phyloP scores from a whole-genome alignment of 2,329 filamentous ascomycete genomes.

The Grosmannia penicillata region DNA sequence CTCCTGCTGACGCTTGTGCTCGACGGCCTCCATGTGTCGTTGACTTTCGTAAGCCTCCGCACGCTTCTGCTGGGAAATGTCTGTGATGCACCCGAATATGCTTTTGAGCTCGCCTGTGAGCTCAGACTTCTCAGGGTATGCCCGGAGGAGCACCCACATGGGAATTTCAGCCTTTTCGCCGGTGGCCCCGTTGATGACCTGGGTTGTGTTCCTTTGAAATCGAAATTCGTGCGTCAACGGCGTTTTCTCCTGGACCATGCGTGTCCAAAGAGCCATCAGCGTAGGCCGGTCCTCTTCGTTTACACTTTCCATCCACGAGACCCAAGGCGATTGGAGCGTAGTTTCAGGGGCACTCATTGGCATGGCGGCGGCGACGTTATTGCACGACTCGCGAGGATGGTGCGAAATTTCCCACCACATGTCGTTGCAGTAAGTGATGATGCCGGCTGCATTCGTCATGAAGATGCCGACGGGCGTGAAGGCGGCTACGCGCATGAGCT shows the following conservation, averaged over 20 bases:
- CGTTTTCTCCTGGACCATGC: conserved; percentile 43
- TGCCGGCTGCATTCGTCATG: conserved; percentile 57
- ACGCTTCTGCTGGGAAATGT: conserved; percentile 76
- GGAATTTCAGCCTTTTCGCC: conserved; percentile 22
- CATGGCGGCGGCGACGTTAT: background rate
- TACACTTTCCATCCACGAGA: conserved; percentile 57
- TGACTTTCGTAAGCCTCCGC: conserved; percentile 68
- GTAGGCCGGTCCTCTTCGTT: conserved; percentile 47
- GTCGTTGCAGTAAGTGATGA: conserved; percentile 69
- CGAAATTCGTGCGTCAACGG: conserved; percentile 59
- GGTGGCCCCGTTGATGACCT: conserved; percentile 42
- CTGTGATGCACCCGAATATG: conserved; percentile 68
- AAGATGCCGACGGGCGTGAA: conserved; percentile 76
- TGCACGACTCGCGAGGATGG: conserved; percentile 29
- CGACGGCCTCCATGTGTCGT: conserved; percentile 65
- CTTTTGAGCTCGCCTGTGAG: conserved; percentile 52
- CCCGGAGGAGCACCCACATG: conserved; percentile 66
- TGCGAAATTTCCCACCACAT: conserved; percentile 62
- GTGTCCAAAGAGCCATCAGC: conserved; percentile 47
- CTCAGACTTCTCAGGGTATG: conserved; percentile 55
- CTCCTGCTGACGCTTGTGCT: conserved; percentile 58
- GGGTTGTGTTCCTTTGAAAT: conserved; percentile 57
- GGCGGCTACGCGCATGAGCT: conserved; percentile 73
- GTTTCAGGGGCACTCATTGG: too few relatives aligned
- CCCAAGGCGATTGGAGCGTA: too few relatives aligned